Percentiles rank a stretch among this genome's conserved stretches.
Evolutionary conservation across 2,329 filamentous ascomycete species (phyloP).

Genomic region (Neonectria faginata): DNA sequence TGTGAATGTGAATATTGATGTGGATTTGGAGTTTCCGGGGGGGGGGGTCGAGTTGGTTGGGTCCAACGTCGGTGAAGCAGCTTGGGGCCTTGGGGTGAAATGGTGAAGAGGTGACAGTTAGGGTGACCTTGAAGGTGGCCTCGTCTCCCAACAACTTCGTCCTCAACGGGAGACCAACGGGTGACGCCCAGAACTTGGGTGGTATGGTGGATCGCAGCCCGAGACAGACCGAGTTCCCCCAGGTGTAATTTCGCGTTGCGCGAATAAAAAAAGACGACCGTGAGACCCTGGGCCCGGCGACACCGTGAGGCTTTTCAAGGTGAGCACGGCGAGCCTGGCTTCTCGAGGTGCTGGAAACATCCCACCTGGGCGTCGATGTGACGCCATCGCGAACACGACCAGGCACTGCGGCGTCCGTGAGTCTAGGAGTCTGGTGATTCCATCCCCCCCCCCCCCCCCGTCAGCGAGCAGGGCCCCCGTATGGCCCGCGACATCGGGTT

Average conservation of each 20-base stretch:
- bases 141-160: slow-evolving; percentile 18
- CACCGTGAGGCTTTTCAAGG: slow-evolving; percentile 39
- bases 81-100: neutral
- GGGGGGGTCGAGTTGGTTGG: slow-evolving; percentile 2
- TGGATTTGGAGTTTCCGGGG: slow-evolving; percentile 16
- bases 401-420: slow-evolving; percentile 28
- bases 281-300: slow-evolving; percentile 30
- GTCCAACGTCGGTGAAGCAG: slow-evolving; percentile 17
- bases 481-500: slow-evolving; percentile 38
- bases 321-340: slow-evolving; percentile 36
- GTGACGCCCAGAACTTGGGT: slow-evolving; percentile 10
- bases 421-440: slow-evolving; percentile 36
- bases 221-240: slow-evolving; percentile 2
- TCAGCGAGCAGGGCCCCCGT: slow-evolving; percentile 23
- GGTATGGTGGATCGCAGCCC: slow-evolving; percentile 18
- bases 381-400: slow-evolving; percentile 34
- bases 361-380: slow-evolving; percentile 37
- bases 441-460: slow-evolving; percentile 13
- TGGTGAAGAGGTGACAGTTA: neutral
- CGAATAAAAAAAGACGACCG: slow-evolving; percentile 33
- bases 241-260: slow-evolving; percentile 32
- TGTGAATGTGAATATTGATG: neutral
- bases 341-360: slow-evolving; percentile 35
- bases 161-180: slow-evolving; percentile 22
- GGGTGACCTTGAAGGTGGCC: slow-evolving; percentile 12